These are phyloP conservation scores for Pichia gijzeniarum DNA, from an alignment of 805 yeast species.

Conservation along the genomic window DNA sequence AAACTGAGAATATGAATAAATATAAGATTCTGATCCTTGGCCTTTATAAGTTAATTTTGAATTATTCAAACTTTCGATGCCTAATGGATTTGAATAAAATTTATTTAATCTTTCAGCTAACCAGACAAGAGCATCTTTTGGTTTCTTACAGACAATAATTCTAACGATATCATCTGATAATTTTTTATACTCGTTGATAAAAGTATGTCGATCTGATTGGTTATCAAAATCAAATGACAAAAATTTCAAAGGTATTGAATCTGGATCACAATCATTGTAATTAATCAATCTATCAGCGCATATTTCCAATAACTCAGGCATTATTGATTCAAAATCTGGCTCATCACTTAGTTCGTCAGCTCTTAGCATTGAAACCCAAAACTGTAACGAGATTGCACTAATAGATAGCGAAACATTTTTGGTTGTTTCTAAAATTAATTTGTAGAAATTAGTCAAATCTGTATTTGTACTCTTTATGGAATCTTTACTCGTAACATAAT, in stretches of 20 bases:
- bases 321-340: constrained; percentile 45
- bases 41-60: constrained; percentile 48
- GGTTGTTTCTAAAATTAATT: constrained; percentile 73
- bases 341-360: constrained; percentile 65
- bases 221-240: constrained; percentile 87
- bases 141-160: constrained; percentile 76
- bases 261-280: constrained; percentile 62
- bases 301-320: constrained; percentile 65
- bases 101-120: constrained; percentile 62
- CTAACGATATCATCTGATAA: constrained; percentile 88
- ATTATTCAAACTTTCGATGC: constrained; percentile 54
- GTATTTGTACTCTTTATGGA: constrained; percentile 37
- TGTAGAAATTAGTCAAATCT: constrained; percentile 63
- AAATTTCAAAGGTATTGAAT: constrained; percentile 55
- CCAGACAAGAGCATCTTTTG: constrained; percentile 79
- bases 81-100: constrained; percentile 67
- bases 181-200: constrained; percentile 72
- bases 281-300: constrained; percentile 75
- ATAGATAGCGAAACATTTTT: constrained; percentile 81
- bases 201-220: constrained; percentile 68
- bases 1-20: constrained; percentile 75
- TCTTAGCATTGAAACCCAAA: constrained; percentile 89
- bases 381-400: constrained; percentile 82
- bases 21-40: constrained; percentile 58
- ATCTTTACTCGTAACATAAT: constrained; percentile 44